Evolutionary conservation across 2,329 filamentous ascomycete genomes (phyloP), one percentile per base, ranked within the genome.

Genomic region (Amauroascus verrucosus): DNA sequence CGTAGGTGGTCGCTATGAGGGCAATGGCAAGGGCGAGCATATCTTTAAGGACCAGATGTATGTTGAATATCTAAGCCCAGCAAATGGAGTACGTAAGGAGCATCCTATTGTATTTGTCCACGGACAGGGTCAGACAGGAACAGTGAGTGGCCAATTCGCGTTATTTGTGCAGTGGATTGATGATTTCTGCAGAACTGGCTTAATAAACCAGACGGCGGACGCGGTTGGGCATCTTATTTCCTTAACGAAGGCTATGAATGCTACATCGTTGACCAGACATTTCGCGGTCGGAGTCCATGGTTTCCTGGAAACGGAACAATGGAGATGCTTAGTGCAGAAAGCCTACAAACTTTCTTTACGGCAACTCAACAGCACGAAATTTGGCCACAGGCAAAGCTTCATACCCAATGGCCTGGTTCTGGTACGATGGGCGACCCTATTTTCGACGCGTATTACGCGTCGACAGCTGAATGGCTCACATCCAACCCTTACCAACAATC

Each of bases 211-310:
- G 72, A 76, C 57, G 68, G 66, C 18, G 63, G 68, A 6, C 54
- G 61, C 48, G 73, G 73, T 41, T 76, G 72, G 72, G 70, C 72
- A 3, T 69, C 70, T 1, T 70, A 66, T 52, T 74, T 74, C 53
- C 59, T 75, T 11, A 56, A 63, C 7, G 60, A 67, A 22, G 73
- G 73, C 13, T 75, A 73, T 56, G 62, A 62, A 3, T 62, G 74
- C 22, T 75, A 74, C 57, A 62, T 75, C 37, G 56, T 66, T 24
- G 69, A 72, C 52, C 62, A 65, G 53, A 61, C 67, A 24, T 60
- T 58, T 44, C 63, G 67, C 20, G 68, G 66, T 16, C 58, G 62
- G 16, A 63, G 61, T 32, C 49, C 61, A 18, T 57, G 51, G 32
- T 14, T 56, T n/a, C 54, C 58, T 16, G 51, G 28, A 11, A 54